phyloP scores from a whole-genome alignment of 352 stramenopile species.

The Pythium dissotocum region DNA sequence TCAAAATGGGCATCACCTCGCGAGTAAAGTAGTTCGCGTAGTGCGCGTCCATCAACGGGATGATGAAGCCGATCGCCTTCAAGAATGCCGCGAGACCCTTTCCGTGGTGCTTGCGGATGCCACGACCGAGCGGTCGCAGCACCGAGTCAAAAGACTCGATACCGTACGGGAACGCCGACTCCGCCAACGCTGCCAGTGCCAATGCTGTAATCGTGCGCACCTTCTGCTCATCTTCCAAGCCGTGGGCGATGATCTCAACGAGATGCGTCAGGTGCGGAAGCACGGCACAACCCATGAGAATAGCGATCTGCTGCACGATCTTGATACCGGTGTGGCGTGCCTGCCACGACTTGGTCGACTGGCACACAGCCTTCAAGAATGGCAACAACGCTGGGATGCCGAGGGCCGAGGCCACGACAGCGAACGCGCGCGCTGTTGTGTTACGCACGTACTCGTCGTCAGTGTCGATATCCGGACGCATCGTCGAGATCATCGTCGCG shows the following conservation, averaged over 20 bases:
- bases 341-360: constrained; percentile 98
- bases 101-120: constrained; percentile 96
- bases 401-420: constrained; percentile 98
- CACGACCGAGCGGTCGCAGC: constrained; percentile 97
- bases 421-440: constrained; percentile 97
- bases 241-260: constrained; percentile 98
- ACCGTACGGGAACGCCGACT: constrained; percentile 98
- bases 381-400: constrained; percentile 97
- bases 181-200: constrained; percentile 96
- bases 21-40: constrained; percentile 99
- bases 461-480: constrained; percentile 99
- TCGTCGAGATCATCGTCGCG: constrained; percentile 99
- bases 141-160: constrained; percentile 99
- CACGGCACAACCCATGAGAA: constrained; percentile 98
- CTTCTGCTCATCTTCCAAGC: constrained; percentile 98
- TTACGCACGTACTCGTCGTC: constrained; percentile 99
- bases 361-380: constrained; percentile 99
- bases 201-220: constrained; percentile 98
- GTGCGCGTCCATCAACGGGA: constrained; percentile 99
- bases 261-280: constrained; percentile 97
- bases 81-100: constrained; percentile 98
- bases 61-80: constrained; percentile 99
- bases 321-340: constrained; percentile 99
- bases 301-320: constrained; percentile 99
- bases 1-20: constrained; percentile 99